These are phyloP conservation scores for Flaveria ramosissima DNA, from an alignment of 129 eudicot genomes.

Conservation along the genomic window DNA sequence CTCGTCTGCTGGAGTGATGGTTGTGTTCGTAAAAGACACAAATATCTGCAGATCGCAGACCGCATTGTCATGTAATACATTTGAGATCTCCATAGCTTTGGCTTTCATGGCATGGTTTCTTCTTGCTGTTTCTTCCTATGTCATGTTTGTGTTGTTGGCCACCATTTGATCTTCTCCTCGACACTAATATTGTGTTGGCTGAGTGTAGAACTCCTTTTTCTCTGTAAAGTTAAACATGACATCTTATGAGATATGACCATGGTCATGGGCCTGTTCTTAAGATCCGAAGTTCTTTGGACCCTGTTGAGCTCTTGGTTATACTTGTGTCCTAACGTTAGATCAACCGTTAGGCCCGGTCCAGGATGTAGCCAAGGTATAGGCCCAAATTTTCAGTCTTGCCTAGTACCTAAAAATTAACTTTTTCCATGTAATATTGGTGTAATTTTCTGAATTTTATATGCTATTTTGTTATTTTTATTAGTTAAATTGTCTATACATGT, in stretches of 20 bases:
- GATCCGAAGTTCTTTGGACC: not conserved
- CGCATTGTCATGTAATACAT: conserved; percentile 60
- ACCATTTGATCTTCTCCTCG: conserved; percentile 37
- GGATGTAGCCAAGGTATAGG: not conserved
- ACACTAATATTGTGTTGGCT: not conserved
- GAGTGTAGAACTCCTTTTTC: not conserved
- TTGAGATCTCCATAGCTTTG: conserved; percentile 65
- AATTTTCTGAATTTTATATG: not conserved
- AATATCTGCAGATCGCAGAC: conserved; percentile 47
- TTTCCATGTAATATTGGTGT: not conserved
- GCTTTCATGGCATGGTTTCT: conserved; percentile 83
- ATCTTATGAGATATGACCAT: not conserved
- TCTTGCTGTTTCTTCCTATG: conserved; percentile 71
- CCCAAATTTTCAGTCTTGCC: not conserved
- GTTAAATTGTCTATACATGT: not conserved
- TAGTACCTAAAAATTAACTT: not conserved
- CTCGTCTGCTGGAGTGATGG: conserved; percentile 82
- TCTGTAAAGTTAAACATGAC: not conserved
- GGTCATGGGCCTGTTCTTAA: not conserved
- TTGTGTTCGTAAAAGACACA: conserved; percentile 56
- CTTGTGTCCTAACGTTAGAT: not conserved
- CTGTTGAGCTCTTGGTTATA: not conserved
- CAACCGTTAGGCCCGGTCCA: not conserved
- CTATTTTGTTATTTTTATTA: not conserved
- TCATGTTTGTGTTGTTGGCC: conserved; percentile 76